Percentiles rank a stretch among this genome's conserved stretches.
Conservation (phyloP, 2,329 filamentous ascomycete genomes). For the Aspergillus uvarum region DNA sequence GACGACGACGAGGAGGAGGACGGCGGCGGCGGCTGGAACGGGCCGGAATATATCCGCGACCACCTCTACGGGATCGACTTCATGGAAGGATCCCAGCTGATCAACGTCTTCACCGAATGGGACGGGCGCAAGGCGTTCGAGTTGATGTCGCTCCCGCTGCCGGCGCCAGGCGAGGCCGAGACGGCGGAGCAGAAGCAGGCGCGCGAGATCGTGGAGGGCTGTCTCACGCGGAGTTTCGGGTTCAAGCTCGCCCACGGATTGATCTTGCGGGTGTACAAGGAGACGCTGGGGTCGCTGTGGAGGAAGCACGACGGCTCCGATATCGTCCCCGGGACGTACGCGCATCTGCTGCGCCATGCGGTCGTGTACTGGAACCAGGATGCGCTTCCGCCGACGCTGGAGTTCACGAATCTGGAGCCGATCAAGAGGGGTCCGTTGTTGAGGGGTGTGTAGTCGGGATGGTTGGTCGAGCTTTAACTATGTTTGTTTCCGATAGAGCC, state of each 20-base stretch:
- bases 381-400: not conserved
- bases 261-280: constrained; percentile 1
- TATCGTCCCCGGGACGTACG: constrained; percentile 3
- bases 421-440: not conserved
- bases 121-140: constrained; percentile 7
- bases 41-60: not conserved
- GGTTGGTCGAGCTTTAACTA: not conserved
- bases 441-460: not conserved
- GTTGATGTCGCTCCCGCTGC: constrained; percentile 5
- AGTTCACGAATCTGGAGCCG: not conserved
- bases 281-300: constrained; percentile 6
- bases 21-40: not conserved
- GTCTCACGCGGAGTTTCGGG: constrained; percentile 3
- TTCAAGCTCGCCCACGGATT: constrained; percentile 8
- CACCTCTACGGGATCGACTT: constrained; percentile 7
- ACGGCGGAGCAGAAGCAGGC: constrained; percentile 3
- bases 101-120: constrained; percentile 4
- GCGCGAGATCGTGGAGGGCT: constrained; percentile 2
- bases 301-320: not conserved
- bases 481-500: no score
- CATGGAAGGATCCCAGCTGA: constrained; percentile 6
- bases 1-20: not conserved
- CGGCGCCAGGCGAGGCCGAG: constrained; percentile 1
- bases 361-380: constrained; percentile 7
- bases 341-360: constrained; percentile 3